Conservation (phyloP, 73 alveolate species). For the Tetrahymena elliotti region DNA sequence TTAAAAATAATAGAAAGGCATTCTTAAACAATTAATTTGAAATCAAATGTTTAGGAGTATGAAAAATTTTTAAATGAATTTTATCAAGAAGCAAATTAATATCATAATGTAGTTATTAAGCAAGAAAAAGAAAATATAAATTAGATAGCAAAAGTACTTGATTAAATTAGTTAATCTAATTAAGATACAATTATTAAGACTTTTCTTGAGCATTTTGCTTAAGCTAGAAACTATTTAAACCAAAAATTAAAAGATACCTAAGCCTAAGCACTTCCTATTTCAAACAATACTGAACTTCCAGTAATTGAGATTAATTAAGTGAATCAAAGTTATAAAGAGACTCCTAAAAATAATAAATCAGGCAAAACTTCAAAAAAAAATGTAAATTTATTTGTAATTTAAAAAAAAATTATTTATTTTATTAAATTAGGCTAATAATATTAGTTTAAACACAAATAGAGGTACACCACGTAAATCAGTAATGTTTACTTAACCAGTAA, state of each 20-base stretch:
- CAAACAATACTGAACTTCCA: background rate
- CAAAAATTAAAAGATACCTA: background rate
- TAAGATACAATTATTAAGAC: background rate
- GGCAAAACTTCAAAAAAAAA: background rate
- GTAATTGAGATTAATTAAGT: background rate
- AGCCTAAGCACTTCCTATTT: background rate
- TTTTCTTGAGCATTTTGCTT: background rate
- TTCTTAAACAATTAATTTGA: background rate
- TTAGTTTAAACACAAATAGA: no score
- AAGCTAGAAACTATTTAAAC: background rate
- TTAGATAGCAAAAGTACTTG: background rate
- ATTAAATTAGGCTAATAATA: background rate
- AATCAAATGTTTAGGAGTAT: background rate
- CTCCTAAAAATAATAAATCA: background rate
- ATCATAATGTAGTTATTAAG: background rate
- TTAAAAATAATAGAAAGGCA: background rate
- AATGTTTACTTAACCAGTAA: background rate
- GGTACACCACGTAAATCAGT: background rate
- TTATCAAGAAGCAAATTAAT: background rate
- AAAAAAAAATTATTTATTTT: no score
- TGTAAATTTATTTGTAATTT: background rate
- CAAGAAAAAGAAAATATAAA: background rate
- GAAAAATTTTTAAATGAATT: background rate
- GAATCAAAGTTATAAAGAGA: no score
- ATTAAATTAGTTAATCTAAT: background rate